phyloP scores from a whole-genome alignment of 495 filamentous ascomycete genomes.

The Schizothecium vesticola region DNA sequence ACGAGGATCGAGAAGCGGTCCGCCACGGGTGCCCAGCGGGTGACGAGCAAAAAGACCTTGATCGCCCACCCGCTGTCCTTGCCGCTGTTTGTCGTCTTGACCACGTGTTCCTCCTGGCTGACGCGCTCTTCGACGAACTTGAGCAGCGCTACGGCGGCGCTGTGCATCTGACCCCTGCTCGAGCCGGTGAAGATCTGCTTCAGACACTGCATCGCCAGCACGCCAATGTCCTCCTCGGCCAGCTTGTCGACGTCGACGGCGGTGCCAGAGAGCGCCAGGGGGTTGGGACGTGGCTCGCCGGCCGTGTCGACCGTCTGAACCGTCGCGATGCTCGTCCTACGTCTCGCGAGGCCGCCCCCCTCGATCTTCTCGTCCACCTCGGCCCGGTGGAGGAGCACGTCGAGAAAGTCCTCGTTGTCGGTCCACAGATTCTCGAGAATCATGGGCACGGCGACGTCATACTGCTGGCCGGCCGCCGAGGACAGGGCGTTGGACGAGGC shows the following conservation, averaged over 20 bases:
- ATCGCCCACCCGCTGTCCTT: conserved; percentile 65
- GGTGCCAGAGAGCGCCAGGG: conserved; percentile 64
- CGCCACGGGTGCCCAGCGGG: conserved; percentile 84
- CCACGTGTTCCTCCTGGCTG: conserved; percentile 41
- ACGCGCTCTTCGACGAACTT: conserved; percentile 63
- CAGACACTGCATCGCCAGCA: conserved; percentile 75
- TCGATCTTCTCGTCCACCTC: conserved; percentile 61
- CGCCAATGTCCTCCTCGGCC: conserved; percentile 79
- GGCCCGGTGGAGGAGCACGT: conserved; percentile 54
- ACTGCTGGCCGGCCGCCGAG: conserved; percentile 65
- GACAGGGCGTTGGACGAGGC: conserved; percentile 72
- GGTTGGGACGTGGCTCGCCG: conserved; percentile 59
- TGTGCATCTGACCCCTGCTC: conserved; percentile 69
- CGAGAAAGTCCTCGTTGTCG: conserved; percentile 62
- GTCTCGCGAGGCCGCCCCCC: conserved; percentile 49
- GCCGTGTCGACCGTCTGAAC: conserved; percentile 63
- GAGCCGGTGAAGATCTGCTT: conserved; percentile 72
- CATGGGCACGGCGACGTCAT: conserved; percentile 70
- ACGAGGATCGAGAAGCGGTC: conserved; percentile 83
- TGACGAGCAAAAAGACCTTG: conserved; percentile 67
- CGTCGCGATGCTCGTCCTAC: conserved; percentile 73
- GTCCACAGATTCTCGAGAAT: conserved; percentile 81
- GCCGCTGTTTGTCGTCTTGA: conserved; percentile 28
- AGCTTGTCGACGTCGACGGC: conserved; percentile 78
- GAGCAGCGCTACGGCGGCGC: conserved; percentile 63